Evolutionary conservation across 805 yeast species (phyloP), one percentile per base, ranked within the genome.

Genomic region (Candida jianshihensis): DNA sequence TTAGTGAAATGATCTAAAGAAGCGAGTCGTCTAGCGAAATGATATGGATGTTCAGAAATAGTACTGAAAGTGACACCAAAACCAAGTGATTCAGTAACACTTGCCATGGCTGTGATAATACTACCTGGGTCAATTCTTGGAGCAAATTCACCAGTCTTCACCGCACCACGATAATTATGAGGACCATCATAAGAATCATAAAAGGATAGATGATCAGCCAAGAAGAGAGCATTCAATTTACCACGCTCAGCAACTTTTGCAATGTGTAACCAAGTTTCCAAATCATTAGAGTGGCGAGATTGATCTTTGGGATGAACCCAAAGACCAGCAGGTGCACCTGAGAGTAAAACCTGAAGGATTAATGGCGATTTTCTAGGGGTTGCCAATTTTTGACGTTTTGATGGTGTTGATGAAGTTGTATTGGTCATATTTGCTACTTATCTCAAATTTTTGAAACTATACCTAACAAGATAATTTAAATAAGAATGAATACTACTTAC

Each of bases 61-160:
- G 69, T 64, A 28, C 61, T 50, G 33, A 59, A 59, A 6, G 70
- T 64, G 25, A 65, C 37, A 10, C 65, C 69, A 46, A 64, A 64
- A 5, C 55, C 42, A 19, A 65, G 34, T 22, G 52, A 54, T 31
- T 60, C 42, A 6, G 70, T 65, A 12, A 50, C 64, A 1, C 61
- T 55, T 14, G 68, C 66, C 61, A 65, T 47, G 3, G 66, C 67
- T 12, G n/a, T n/a, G n/a, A 59, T 53, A 15, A 51, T 48, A 16
- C 54, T 53, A 35, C 56, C 51, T 11, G 63, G 63, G 21, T 54
- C 60, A 29, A 45, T 44, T 2, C 52, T 49, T 8, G 64, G 63
- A 46, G 51, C 49, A 13, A 38, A 43, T 1, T 42, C 31, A 16
- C 48, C 51, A 2, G 38, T 37, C 7, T 39, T 35, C 5, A 59